Evolutionary conservation across 2,329 filamentous ascomycete species (phyloP).

Genomic region (Microcyclosporella mali): DNA sequence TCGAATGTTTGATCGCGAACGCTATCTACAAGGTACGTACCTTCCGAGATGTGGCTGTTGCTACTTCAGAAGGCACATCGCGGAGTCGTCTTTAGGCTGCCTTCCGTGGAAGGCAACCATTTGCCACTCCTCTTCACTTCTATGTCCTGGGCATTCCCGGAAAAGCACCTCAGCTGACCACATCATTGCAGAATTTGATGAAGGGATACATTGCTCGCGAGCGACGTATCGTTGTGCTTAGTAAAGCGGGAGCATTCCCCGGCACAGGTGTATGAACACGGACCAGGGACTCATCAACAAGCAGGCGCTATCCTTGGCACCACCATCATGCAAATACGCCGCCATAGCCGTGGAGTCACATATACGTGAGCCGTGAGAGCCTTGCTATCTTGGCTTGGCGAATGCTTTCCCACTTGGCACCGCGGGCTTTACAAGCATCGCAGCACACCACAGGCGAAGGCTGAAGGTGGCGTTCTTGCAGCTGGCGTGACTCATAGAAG

Average conservation of each 20-base stretch:
- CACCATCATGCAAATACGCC: no score
- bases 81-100: not conserved
- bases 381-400: conserved; percentile 12
- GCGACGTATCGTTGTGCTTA: conserved; percentile 81
- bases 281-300: not conserved
- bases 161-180: conserved; percentile 7
- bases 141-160: conserved; percentile 2
- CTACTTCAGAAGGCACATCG: no score
- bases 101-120: conserved; percentile 10
- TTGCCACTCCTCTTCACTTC: conserved; percentile 1
- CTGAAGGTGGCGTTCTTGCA: no score
- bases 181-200: conserved; percentile 66
- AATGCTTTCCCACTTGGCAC: not conserved
- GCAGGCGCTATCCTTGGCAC: no score
- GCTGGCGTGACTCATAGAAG: no score
- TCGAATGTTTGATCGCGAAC: conserved; percentile 90
- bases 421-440: not conserved
- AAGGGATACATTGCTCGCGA: conserved; percentile 97
- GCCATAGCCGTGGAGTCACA: no score
- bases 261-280: conserved; percentile 65
- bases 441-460: no score
- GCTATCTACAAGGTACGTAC: conserved; percentile 88
- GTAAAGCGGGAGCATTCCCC: conserved; percentile 82
- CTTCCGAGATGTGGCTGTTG: not conserved
- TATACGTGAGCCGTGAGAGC: no score